phyloP scores from a whole-genome alignment of 2,329 filamentous ascomycete species.

The Ophiostoma sp. region DNA sequence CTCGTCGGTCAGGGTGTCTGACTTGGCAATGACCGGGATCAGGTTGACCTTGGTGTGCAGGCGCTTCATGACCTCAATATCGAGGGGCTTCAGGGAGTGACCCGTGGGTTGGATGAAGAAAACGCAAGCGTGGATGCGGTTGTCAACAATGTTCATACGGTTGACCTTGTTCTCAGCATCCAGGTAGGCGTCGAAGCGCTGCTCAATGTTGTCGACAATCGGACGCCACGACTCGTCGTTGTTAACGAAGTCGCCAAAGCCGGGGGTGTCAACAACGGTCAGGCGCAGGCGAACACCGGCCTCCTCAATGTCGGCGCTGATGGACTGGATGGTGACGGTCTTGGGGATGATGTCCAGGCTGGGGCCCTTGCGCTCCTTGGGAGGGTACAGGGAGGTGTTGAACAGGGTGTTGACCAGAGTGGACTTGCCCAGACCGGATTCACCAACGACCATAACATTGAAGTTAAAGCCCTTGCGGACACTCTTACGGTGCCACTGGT shows the following conservation, averaged over 20 bases:
- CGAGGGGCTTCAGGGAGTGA: conserved; percentile 95
- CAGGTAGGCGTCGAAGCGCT: conserved; percentile 96
- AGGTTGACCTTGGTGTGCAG: conserved; percentile 99
- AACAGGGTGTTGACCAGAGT: conserved; percentile 99
- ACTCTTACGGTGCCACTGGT: conserved; percentile 99
- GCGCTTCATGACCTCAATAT: conserved; percentile 99
- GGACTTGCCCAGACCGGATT: conserved; percentile 98
- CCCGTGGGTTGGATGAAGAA: conserved; percentile 99
- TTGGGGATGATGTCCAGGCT: conserved; percentile 98
- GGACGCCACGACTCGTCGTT: conserved; percentile 99
- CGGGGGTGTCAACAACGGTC: conserved; percentile 96
- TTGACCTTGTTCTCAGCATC: conserved; percentile 99
- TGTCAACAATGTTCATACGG: conserved; percentile 99
- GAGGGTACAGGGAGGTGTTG: conserved; percentile 98
- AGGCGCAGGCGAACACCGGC: conserved; percentile 94
- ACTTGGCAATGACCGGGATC: conserved; percentile 98
- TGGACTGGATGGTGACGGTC: conserved; percentile 92
- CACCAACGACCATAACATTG: conserved; percentile 99
- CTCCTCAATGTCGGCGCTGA: conserved; percentile 96
- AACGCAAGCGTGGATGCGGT: conserved; percentile 96
- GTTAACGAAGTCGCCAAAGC: conserved; percentile 99
- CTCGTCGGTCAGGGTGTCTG: conserved; percentile 95
- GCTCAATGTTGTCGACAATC: conserved; percentile 99
- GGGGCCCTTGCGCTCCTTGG: conserved; percentile 96
- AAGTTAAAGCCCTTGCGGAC: conserved; percentile 99